A percentile compares a stretch with the other conserved stretches of the same genome.
These are phyloP conservation scores for Collybiopsis confluens DNA, from an alignment of 768 basidiomycete species.

Conservation along the genomic window DNA sequence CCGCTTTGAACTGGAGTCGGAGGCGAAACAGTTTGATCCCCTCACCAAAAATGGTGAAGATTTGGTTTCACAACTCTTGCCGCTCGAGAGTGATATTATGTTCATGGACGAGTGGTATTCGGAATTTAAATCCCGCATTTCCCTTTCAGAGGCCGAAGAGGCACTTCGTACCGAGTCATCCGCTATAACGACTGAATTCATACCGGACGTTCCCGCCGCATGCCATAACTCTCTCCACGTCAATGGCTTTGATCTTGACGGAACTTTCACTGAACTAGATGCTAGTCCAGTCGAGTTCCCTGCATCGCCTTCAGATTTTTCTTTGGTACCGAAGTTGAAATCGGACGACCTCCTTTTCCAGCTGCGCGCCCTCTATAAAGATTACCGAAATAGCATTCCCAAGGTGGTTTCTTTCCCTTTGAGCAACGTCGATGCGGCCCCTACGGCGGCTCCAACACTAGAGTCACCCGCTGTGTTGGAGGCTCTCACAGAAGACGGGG, in stretches of 20 bases:
- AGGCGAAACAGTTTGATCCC: too few species aligned
- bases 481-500: neutral
- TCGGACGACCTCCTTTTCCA: slow-evolving; percentile 22
- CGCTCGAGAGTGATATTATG: neutral
- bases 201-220: slow-evolving; percentile 13
- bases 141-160: neutral
- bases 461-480: slow-evolving; percentile 12
- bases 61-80: too few species aligned
- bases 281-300: neutral
- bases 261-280: neutral
- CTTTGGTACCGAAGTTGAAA: neutral
- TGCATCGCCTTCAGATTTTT: neutral
- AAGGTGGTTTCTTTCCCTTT: slow-evolving; percentile 38
- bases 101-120: neutral
- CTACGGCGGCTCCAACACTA: neutral
- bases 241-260: too few species aligned
- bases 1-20: too few species aligned
- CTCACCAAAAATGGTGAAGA: too few species aligned
- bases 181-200: neutral
- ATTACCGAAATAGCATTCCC: slow-evolving; percentile 43
- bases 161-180: neutral
- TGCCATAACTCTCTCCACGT: neutral
- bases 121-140: neutral
- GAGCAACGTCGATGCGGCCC: slow-evolving; percentile 10
- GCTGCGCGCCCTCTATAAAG: slow-evolving; percentile 44